Percentiles rank a stretch among this genome's conserved stretches.
Evolutionary conservation across 2,329 filamentous ascomycete species (phyloP).

Genomic region (Trichoderma endophyticum): DNA sequence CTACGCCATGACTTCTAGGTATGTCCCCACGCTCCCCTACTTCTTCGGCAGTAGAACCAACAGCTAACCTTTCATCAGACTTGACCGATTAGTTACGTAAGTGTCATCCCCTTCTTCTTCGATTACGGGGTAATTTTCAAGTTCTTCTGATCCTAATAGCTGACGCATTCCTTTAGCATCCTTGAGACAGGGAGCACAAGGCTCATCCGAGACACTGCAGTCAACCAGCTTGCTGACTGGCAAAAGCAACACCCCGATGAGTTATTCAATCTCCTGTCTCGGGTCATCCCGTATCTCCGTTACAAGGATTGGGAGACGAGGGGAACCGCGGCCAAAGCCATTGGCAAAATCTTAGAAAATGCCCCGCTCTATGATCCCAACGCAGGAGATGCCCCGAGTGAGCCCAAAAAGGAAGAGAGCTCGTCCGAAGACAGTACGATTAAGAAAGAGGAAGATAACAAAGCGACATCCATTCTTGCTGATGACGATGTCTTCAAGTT

Average conservation of each 20-base stretch:
- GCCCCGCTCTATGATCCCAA: slow-evolving; percentile 88
- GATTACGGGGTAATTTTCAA: no score
- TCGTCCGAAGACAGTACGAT: slow-evolving; percentile 39
- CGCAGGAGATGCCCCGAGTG: slow-evolving; percentile 57
- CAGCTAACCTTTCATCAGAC: slow-evolving; percentile 45
- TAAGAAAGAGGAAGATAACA: slow-evolving; percentile 64
- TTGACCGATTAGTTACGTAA: slow-evolving; percentile 85
- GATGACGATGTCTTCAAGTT: slow-evolving; percentile 67
- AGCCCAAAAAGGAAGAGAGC: slow-evolving; percentile 40
- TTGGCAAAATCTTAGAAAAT: slow-evolving; percentile 90
- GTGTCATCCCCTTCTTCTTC: slow-evolving; percentile 37
- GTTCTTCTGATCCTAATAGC: background rate
- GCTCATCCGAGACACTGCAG: slow-evolving; percentile 93
- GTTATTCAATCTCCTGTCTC: slow-evolving; percentile 87
- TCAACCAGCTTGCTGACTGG: slow-evolving; percentile 93
- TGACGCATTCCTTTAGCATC: slow-evolving; percentile 54
- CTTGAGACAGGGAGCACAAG: slow-evolving; percentile 96
- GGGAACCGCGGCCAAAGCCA: slow-evolving; percentile 86
- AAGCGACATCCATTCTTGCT: slow-evolving; percentile 40
- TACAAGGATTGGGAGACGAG: slow-evolving; percentile 98
- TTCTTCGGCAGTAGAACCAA: background rate
- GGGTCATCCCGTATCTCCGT: slow-evolving; percentile 91
- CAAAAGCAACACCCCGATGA: slow-evolving; percentile 98
- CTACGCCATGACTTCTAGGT: slow-evolving; percentile 58
- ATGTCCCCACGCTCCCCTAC: slow-evolving; percentile 22